Conservation (phyloP, 2,329 filamentous ascomycete species). For the Cladophialophora yegresii region DNA sequence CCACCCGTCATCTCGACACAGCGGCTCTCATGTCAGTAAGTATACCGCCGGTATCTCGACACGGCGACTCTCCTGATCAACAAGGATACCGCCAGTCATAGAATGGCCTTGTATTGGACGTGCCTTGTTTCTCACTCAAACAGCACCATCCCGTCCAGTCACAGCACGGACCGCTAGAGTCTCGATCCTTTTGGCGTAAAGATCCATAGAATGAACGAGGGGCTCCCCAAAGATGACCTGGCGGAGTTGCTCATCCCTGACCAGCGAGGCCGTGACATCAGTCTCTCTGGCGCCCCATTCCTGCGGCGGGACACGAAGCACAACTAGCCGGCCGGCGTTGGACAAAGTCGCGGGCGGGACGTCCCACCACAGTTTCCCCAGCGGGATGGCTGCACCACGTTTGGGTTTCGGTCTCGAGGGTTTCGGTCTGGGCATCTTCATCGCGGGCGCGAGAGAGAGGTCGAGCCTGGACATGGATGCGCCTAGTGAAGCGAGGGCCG, state of each 20-base stretch:
- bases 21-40: no score
- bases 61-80: not conserved
- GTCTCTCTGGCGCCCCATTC: slow-evolving; percentile 38
- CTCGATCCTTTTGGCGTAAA: slow-evolving; percentile 74
- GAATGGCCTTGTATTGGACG: not conserved
- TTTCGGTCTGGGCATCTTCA: slow-evolving; percentile 18
- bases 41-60: no score
- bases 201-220: slow-evolving; percentile 74
- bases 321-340: slow-evolving; percentile 68
- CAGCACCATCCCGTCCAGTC: slow-evolving; percentile 45
- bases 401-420: slow-evolving; percentile 11
- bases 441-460: slow-evolving; percentile 23
- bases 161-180: slow-evolving; percentile 69
- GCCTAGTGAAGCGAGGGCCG: slow-evolving; percentile 21
- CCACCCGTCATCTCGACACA: not conserved
- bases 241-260: slow-evolving; percentile 68
- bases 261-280: slow-evolving; percentile 68
- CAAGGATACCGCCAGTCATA: not conserved
- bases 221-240: slow-evolving; percentile 79
- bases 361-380: slow-evolving; percentile 55
- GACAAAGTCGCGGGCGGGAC: slow-evolving; percentile 68
- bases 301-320: slow-evolving; percentile 55
- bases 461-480: slow-evolving; percentile 32
- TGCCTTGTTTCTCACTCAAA: slow-evolving; percentile 14
- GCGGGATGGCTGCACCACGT: not conserved